Percentiles rank a stretch among this genome's conserved stretches.
Evolutionary conservation across 2,329 filamentous ascomycete species (phyloP).

Genomic region (Colletotrichum liriopes): DNA sequence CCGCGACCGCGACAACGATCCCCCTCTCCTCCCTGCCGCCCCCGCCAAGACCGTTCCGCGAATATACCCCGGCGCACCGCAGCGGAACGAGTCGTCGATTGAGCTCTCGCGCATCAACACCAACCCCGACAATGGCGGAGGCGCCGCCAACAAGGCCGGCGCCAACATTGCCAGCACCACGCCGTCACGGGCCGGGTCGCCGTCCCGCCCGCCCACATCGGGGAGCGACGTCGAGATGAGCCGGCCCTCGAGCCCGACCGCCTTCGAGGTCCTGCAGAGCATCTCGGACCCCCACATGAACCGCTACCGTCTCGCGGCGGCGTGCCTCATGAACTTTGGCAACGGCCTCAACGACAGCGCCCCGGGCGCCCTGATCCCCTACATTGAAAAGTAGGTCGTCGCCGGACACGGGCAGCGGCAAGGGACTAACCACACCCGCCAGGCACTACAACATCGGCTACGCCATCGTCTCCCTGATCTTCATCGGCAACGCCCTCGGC

Average conservation of each 20-base stretch:
- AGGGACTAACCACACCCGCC: background rate
- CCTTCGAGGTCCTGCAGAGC: conserved; percentile 67
- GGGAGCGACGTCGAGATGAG: conserved; percentile 66
- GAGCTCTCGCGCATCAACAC: conserved; percentile 49
- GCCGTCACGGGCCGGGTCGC: conserved; percentile 16
- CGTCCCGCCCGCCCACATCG: conserved; percentile 15
- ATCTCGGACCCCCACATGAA: conserved; percentile 77
- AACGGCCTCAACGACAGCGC: conserved; percentile 83
- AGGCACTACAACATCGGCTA: conserved; percentile 83
- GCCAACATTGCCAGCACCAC: background rate
- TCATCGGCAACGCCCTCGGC: conserved; percentile 82
- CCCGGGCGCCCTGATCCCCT: conserved; percentile 84
- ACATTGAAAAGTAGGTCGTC: conserved; percentile 74
- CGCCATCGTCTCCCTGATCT: conserved; percentile 84
- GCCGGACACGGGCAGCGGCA: background rate
- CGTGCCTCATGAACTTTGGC: conserved; percentile 76
- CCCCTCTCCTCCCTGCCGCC: conserved; percentile 46
- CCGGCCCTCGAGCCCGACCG: conserved; percentile 63
- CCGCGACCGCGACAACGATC: conserved; percentile 36
- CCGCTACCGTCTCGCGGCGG: conserved; percentile 76
- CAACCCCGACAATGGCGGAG: conserved; percentile 1
- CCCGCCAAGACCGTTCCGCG: conserved; percentile 57
- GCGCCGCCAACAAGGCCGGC: conserved; percentile 1
- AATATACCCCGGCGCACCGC: conserved; percentile 57
- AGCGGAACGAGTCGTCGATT: conserved; percentile 48